Conservation (phyloP, 148 eudicot species). For the Heliosperma pusillum region DNA sequence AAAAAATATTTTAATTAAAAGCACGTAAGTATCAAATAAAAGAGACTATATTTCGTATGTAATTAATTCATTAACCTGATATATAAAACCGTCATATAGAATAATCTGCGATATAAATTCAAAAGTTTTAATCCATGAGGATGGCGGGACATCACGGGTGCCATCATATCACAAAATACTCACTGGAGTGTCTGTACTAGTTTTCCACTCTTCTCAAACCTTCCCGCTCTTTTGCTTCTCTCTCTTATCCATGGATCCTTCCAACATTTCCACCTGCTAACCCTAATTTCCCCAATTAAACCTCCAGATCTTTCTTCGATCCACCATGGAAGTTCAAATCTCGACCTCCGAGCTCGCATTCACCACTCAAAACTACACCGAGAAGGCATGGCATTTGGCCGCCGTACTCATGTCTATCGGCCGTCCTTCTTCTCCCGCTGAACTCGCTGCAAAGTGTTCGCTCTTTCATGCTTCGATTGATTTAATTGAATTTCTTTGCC, state of each 20-base stretch:
- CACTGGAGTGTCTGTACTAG: too few species aligned
- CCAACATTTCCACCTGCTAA: slow-evolving; percentile 14
- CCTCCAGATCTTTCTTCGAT: slow-evolving; percentile 4
- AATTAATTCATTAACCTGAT: too few species aligned
- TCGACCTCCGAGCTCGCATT: slow-evolving; percentile 21
- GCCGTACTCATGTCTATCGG: slow-evolving; percentile 37
- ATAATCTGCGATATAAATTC: neutral
- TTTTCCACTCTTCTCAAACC: neutral
- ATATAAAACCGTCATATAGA: too few species aligned
- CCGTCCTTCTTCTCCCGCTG: slow-evolving; percentile 40
- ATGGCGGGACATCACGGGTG: neutral
- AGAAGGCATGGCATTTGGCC: slow-evolving; percentile 58
- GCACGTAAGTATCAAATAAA: too few species aligned
- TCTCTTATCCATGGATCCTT: slow-evolving; percentile 24
- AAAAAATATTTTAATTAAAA: too few species aligned
- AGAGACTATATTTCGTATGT: too few species aligned
- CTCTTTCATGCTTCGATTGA: slow-evolving; percentile 37
- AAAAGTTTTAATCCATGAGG: neutral
- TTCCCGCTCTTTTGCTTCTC: slow-evolving; percentile 17
- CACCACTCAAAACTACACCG: slow-evolving; percentile 20
- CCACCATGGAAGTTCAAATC: slow-evolving; percentile 29
- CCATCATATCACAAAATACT: neutral
- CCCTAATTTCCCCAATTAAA: slow-evolving; percentile 20
- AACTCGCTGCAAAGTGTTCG: slow-evolving; percentile 46
- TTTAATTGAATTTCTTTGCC: slow-evolving; percentile 42